Evolutionary conservation across 495 filamentous ascomycete genomes (phyloP).

Genomic region (Penicillium verhagenii): DNA sequence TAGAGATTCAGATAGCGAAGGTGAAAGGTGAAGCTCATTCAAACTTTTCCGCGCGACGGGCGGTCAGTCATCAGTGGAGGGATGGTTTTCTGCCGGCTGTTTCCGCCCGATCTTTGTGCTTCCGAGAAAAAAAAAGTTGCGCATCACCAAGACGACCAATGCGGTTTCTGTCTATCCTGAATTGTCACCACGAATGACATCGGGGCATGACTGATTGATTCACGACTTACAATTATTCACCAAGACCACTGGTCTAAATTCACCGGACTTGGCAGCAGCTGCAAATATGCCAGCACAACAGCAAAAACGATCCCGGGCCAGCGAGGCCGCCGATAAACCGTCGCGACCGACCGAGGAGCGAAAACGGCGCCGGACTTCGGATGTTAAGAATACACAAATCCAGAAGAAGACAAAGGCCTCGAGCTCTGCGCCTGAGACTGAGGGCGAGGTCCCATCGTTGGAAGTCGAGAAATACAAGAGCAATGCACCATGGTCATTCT

Average conservation of each 20-base stretch:
- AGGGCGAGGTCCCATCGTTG: slow-evolving; percentile 1
- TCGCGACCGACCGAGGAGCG: slow-evolving; percentile 23
- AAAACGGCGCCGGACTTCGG: slow-evolving; percentile 39
- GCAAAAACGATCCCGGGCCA: slow-evolving; percentile 37
- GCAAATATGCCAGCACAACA: slow-evolving; percentile 21
- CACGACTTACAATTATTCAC: neutral
- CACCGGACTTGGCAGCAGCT: slow-evolving; percentile 8
- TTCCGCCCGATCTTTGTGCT: slow-evolving; percentile 19
- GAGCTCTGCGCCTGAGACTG: neutral
- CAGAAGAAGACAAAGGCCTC: neutral
- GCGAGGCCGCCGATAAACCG: slow-evolving; percentile 31
- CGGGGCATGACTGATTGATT: neutral
- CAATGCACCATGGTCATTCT: slow-evolving; percentile 33
- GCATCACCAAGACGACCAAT: neutral
- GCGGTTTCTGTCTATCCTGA: neutral
- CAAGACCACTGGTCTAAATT: slow-evolving; percentile 1
- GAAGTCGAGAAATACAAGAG: slow-evolving; percentile 10
- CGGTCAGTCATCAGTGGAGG: slow-evolving; percentile 7
- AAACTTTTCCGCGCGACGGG: slow-evolving; percentile 24
- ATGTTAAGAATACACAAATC: neutral
- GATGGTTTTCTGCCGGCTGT: slow-evolving; percentile 18
- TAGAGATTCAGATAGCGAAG: slow-evolving; percentile 2
- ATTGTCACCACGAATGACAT: neutral
- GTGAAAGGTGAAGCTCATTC: slow-evolving; percentile 1
- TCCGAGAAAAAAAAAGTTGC: slow-evolving; percentile 23